Conservation (phyloP, 2,329 filamentous ascomycete genomes). For the Podosphaera aphanis region DNA sequence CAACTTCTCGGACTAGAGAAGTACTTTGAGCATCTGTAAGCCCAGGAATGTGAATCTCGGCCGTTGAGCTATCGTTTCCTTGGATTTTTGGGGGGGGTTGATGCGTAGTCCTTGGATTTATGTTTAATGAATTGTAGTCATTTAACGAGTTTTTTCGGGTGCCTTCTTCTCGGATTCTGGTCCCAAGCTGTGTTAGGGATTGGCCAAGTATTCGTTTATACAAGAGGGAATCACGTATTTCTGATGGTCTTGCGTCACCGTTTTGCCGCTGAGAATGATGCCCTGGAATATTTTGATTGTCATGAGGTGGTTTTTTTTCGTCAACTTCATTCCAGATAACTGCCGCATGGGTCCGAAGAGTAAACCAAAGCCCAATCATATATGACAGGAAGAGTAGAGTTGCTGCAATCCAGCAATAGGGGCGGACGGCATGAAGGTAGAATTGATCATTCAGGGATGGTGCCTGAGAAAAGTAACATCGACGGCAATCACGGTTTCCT, state of each 20-base stretch:
- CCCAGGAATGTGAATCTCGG: conserved; percentile 35
- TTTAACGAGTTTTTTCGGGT: conserved; percentile 19
- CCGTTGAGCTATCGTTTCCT: conserved; percentile 21
- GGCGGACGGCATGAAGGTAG: conserved; percentile 71
- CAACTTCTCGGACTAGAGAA: conserved; percentile 60
- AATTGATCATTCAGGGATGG: conserved; percentile 71
- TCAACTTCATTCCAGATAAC: conserved; percentile 81
- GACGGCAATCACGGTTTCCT: conserved; percentile 49
- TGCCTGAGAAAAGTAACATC: conserved; percentile 81
- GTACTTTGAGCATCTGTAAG: conserved; percentile 67
- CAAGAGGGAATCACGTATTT: conserved; percentile 68
- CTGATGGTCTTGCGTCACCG: conserved; percentile 19
- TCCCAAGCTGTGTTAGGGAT: conserved; percentile 61
- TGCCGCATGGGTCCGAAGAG: conserved; percentile 79
- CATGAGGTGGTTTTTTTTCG: conserved; percentile 42
- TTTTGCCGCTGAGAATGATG: conserved; percentile 9
- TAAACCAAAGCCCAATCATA: conserved; percentile 84
- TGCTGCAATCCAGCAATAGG: conserved; percentile 80
- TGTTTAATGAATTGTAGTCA: conserved; percentile 18
- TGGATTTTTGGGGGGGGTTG: conserved; percentile 49
- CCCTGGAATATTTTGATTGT: conserved; percentile 5
- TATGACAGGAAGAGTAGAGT: conserved; percentile 77
- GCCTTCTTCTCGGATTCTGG: conserved; percentile 29
- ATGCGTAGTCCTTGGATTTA: conserved; percentile 33
- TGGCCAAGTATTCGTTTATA: conserved; percentile 89